Conservation (phyloP, 805 yeast genomes). For the Metschnikowia matae region DNA sequence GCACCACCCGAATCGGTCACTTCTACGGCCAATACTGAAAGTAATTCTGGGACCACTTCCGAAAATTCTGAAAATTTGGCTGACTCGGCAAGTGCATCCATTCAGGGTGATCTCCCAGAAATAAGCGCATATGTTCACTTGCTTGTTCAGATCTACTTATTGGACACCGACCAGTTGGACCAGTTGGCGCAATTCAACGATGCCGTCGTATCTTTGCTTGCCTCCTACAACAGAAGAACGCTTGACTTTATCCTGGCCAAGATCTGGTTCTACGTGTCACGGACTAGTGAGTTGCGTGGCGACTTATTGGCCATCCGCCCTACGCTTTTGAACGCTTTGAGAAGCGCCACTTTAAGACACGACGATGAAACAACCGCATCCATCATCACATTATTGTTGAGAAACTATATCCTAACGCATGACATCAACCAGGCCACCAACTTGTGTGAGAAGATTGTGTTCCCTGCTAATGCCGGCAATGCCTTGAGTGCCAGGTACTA, state of each 20-base stretch:
- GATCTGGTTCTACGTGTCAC: constrained; percentile 81
- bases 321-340: constrained; percentile 64
- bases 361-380: constrained; percentile 90
- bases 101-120: constrained; percentile 58
- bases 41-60: too few species aligned
- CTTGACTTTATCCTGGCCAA: constrained; percentile 85
- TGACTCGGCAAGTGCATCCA: constrained; percentile 19
- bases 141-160: constrained; percentile 68
- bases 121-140: constrained; percentile 75
- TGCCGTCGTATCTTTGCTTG: constrained; percentile 49
- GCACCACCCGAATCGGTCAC: constrained; percentile 27
- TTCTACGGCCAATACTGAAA: too few species aligned
- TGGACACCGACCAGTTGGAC: constrained; percentile 54
- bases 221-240: constrained; percentile 70
- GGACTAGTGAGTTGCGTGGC: constrained; percentile 63
- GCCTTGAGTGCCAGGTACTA: constrained; percentile 89
- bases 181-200: constrained; percentile 52
- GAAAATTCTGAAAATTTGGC: constrained; percentile 1
- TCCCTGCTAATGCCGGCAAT: constrained; percentile 80
- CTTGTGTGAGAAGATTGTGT: constrained; percentile 81
- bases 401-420: constrained; percentile 73
- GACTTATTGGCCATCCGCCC: constrained; percentile 61
- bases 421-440: constrained; percentile 86
- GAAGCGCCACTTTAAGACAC: constrained; percentile 88
- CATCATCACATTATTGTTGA: constrained; percentile 76